A percentile compares a stretch with the other conserved stretches of the same genome.
Conservation (phyloP, 495 filamentous ascomycete species). For the Penicillium chermesinum region DNA sequence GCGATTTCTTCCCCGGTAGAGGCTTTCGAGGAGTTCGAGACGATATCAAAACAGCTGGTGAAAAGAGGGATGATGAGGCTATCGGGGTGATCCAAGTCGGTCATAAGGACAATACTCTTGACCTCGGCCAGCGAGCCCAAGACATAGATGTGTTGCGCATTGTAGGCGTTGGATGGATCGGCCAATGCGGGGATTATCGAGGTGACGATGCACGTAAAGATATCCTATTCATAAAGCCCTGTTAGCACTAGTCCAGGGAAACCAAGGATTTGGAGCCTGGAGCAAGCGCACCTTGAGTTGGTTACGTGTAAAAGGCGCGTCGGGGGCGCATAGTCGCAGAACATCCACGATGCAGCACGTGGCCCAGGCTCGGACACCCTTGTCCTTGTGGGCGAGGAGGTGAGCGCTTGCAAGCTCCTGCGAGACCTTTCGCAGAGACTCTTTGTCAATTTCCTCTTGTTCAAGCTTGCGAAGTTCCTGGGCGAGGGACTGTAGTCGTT, state of each 20-base stretch:
- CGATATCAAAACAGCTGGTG: constrained; percentile 82
- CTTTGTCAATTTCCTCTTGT: constrained; percentile 77
- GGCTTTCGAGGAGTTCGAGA: constrained; percentile 70
- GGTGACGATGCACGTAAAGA: constrained; percentile 83
- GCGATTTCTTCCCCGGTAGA: constrained; percentile 71
- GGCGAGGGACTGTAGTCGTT: constrained; percentile 71
- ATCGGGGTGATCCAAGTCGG: constrained; percentile 79
- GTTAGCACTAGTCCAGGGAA: too few relatives aligned
- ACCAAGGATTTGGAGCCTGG: too few relatives aligned
- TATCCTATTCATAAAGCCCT: constrained; percentile 56
- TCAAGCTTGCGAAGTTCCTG: constrained; percentile 82
- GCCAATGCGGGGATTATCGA: constrained; percentile 79
- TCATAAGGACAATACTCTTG: constrained; percentile 89
- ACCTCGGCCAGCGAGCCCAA: constrained; percentile 83
- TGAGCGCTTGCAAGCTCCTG: constrained; percentile 83
- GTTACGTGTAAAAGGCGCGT: constrained; percentile 86
- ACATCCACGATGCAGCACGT: constrained; percentile 92
- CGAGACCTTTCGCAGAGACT: constrained; percentile 76
- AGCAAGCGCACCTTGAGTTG: constrained; percentile 76
- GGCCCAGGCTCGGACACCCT: constrained; percentile 82
- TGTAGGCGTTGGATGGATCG: constrained; percentile 86
- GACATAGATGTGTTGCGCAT: constrained; percentile 85
- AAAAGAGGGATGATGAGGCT: constrained; percentile 75
- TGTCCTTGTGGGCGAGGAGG: constrained; percentile 84
- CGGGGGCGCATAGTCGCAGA: constrained; percentile 85